Conservation (phyloP, 2,329 filamentous ascomycete species). For the Dactylellina sp. region DNA sequence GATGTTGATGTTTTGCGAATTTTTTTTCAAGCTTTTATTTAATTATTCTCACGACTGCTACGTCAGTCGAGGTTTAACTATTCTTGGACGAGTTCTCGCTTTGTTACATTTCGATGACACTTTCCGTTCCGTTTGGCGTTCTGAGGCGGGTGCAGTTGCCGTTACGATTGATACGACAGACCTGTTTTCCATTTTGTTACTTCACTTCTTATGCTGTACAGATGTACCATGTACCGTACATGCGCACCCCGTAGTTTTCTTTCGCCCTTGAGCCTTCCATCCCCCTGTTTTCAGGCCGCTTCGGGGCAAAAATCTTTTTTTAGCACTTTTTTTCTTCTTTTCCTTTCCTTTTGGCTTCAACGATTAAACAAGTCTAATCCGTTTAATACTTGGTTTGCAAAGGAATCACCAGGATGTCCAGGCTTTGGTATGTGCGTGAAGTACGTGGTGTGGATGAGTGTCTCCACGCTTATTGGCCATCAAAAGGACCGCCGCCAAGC, state of each 20-base stretch:
- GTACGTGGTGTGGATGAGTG: no score
- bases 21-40: conserved; percentile 21
- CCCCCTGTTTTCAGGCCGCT: conserved; percentile 13
- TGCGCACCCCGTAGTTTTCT: background rate
- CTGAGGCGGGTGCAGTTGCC: conserved; percentile 34
- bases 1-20: conserved; percentile 10
- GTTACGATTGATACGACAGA: conserved; percentile 43
- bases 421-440: conserved; percentile 7
- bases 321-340: conserved; percentile 6
- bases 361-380: background rate
- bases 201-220: conserved; percentile 15
- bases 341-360: no score
- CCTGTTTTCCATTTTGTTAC: conserved; percentile 9
- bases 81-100: conserved; percentile 32
- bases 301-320: conserved; percentile 31
- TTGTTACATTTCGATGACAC: conserved; percentile 22
- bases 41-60: conserved; percentile 16
- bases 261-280: no score
- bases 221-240: conserved; percentile 15
- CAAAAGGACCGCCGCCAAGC: no score
- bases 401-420: no score
- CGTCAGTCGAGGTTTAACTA: conserved; percentile 9
- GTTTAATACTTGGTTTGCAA: no score
- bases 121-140: conserved; percentile 33
- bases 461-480: no score